Evolutionary conservation across 1,284 basidiomycete species (phyloP), one percentile per base, ranked within the genome.

Genomic region (Cystobasidium pallidum): DNA sequence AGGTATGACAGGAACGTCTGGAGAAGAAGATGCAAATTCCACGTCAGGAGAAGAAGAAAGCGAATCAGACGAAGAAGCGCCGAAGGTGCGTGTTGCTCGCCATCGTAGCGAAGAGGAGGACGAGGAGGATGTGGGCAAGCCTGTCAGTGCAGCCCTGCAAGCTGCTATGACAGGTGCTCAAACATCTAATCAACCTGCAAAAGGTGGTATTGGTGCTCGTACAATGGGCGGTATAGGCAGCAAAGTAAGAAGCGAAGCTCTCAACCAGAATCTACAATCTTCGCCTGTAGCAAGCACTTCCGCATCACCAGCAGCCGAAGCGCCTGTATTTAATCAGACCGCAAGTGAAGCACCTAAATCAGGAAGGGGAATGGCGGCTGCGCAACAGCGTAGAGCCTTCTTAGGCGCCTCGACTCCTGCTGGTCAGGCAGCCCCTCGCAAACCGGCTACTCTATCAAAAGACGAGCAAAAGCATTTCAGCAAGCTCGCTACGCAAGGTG

Each of bases 381-480:
- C 63, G 3, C 65, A 64, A 11, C 70, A 75, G 62, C 66, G 73
- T 1, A 75, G 75, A 6, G 74, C 75, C 3, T 76, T 73, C 70
- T 75, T 74, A 70, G 75, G 41, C 41, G 70, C 21, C 26, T 58
- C 30, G 24, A 71, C 61, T 2, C 68, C 68, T 26, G 47, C 58
- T 26, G 49, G 41, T 28, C 45, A 55, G 34, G 43, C 51, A 4
- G 64, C 51, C 19, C 49, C 64, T 3, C 64, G 64, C 26, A 71
- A 64, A 36, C 80, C 85, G 7, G 82, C 86, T 2, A 79, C 83
- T 66, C 80, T 96, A 26, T 86, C 86, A 7, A 82, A 86, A 1
- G 77, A 84, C 19, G 94, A 97, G 76, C 84, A 85, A 66, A 83
- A 84, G 17, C 93, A 96, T 78, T 93, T 97, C 80, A 85, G 83